Conservation (phyloP, 2,329 filamentous ascomycete genomes). For the Calycina herbarum region DNA sequence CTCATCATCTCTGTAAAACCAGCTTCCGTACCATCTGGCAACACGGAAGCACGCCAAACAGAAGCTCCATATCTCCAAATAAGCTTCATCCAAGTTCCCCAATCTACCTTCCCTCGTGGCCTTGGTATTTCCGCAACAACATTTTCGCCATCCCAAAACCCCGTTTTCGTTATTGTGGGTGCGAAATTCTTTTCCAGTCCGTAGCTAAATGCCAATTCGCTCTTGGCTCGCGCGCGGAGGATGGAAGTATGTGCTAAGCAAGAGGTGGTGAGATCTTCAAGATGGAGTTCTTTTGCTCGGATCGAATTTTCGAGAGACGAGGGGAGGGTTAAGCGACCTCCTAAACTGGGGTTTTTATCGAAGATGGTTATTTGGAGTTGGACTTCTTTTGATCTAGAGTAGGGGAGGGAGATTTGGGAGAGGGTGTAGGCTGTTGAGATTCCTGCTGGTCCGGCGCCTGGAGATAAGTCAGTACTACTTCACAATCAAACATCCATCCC, state of each 20-base stretch:
- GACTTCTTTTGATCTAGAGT: not conserved
- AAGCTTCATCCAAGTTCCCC: conserved; percentile 11
- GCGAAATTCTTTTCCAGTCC: not conserved
- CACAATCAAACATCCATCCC: not conserved
- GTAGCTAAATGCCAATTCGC: not conserved
- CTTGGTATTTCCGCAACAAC: conserved; percentile 11
- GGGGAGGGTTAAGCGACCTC: conserved; percentile 17
- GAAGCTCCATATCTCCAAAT: conserved; percentile 16
- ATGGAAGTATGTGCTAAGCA: conserved; percentile 6
- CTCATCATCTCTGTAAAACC: conserved; percentile 11
- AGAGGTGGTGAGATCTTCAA: conserved; percentile 15
- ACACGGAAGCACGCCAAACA: conserved; percentile 3
- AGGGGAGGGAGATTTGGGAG: conserved; percentile 7
- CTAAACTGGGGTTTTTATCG: conserved; percentile 14
- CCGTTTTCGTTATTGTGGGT: conserved; percentile 7
- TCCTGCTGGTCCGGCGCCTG: conserved; percentile 19
- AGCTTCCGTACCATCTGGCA: conserved; percentile 28
- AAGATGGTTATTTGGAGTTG: conserved; percentile 18
- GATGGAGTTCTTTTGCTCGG: conserved; percentile 5
- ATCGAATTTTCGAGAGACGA: not conserved
- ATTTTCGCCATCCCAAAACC: conserved; percentile 13
- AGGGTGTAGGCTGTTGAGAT: conserved; percentile 14
- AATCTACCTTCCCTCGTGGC: conserved; percentile 12
- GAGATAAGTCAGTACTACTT: not conserved
- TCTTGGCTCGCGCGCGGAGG: not conserved